Conservation (phyloP, 2,329 filamentous ascomycete species). For the Hymenoscyphus scutula region DNA sequence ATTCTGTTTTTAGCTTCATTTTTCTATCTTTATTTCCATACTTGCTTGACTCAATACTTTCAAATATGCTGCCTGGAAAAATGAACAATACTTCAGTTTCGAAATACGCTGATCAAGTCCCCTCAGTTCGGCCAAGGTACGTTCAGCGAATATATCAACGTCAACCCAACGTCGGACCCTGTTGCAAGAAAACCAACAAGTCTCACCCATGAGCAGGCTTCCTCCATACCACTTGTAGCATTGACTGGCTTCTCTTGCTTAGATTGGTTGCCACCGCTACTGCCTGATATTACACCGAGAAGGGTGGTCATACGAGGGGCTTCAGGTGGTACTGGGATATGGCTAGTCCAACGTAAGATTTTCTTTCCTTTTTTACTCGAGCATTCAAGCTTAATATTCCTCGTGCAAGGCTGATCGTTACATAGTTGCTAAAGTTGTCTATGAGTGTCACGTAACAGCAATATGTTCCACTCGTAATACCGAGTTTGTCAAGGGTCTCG, state of each 20-base stretch:
- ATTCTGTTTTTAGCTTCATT: neutral
- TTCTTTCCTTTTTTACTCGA: neutral
- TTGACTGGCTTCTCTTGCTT: constrained; percentile 40
- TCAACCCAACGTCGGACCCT: constrained; percentile 29
- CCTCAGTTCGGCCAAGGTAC: constrained; percentile 33
- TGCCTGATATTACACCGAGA: constrained; percentile 16
- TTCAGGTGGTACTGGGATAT: constrained; percentile 33
- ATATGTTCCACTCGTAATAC: constrained; percentile 33
- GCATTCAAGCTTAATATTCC: neutral
- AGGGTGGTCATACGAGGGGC: constrained; percentile 31
- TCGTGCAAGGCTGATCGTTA: neutral
- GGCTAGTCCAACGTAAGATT: constrained; percentile 30
- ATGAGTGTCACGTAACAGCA: constrained; percentile 33
- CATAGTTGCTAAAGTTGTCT: constrained; percentile 30
- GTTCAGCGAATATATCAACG: constrained; percentile 32
- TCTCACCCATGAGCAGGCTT: constrained; percentile 43
- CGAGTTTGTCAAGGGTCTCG: constrained; percentile 28
- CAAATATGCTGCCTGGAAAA: neutral
- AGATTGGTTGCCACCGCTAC: constrained; percentile 28
- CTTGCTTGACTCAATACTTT: neutral
- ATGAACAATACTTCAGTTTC: neutral
- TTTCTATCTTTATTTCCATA: neutral
- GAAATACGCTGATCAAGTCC: neutral
- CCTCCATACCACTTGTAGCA: constrained; percentile 44
- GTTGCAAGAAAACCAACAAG: constrained; percentile 40